Percentiles rank a stretch among this genome's conserved stretches.
Evolutionary conservation across 1,284 basidiomycete species (phyloP).

Genomic region (Papiliotrema terrestris): DNA sequence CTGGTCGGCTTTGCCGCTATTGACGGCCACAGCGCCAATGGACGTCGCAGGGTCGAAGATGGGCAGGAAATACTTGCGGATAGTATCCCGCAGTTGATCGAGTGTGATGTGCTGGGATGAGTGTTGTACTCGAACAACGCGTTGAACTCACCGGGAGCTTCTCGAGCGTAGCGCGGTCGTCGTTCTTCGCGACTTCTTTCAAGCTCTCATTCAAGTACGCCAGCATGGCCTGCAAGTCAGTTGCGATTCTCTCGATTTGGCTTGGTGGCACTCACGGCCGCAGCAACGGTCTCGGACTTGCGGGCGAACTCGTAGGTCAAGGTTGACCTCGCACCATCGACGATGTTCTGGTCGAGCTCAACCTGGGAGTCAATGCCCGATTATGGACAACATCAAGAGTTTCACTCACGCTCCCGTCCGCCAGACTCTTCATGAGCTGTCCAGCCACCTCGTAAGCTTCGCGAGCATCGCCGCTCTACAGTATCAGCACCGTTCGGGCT

Average conservation of each 20-base stretch:
- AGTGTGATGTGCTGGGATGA: constrained; percentile 62
- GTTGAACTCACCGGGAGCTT: constrained; percentile 53
- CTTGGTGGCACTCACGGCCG: constrained; percentile 56
- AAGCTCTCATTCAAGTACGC: constrained; percentile 86
- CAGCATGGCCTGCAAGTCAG: constrained; percentile 58
- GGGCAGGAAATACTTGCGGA: constrained; percentile 77
- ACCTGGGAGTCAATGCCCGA: constrained; percentile 59
- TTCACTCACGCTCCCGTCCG: constrained; percentile 68
- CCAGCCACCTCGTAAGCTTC: constrained; percentile 79
- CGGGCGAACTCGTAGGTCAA: constrained; percentile 81
- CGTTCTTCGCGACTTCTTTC: constrained; percentile 69
- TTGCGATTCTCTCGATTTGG: neutral
- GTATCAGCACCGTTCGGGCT: neutral
- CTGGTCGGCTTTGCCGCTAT: constrained; percentile 72
- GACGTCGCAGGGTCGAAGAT: constrained; percentile 77
- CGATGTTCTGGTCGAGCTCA: constrained; percentile 70
- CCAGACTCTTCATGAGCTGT: constrained; percentile 68
- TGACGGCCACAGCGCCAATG: constrained; percentile 75
- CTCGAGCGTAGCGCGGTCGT: constrained; percentile 70
- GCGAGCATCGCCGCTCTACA: constrained; percentile 78
- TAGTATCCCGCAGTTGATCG: constrained; percentile 65
- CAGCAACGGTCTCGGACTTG: constrained; percentile 76
- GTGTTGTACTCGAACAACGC: neutral
- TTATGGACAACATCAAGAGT: neutral
- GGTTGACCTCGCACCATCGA: constrained; percentile 89